phyloP scores from a whole-genome alignment of 352 stramenopile genomes.

The Pythium phragmitis region DNA sequence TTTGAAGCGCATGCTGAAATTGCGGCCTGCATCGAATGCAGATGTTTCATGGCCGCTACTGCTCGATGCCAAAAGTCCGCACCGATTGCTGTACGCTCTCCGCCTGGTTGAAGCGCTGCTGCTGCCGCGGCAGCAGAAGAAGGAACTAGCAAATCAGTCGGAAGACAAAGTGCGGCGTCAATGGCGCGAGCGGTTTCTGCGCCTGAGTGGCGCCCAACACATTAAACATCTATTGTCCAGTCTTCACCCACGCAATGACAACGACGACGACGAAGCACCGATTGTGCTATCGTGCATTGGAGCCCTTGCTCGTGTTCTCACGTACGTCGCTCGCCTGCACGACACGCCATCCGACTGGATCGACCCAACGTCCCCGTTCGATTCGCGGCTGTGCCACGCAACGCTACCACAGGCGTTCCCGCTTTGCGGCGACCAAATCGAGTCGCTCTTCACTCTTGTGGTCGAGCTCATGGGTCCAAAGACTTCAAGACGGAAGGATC shows the following conservation, averaged over 20 bases:
- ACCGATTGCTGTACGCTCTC: conserved; percentile 66
- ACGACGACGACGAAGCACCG: conserved; percentile 16
- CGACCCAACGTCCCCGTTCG: conserved; percentile 11
- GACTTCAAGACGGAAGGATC: not conserved
- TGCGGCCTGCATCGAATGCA: conserved; percentile 30
- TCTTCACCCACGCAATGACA: conserved; percentile 18
- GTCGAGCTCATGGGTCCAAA: not conserved
- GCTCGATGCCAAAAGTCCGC: conserved; percentile 43
- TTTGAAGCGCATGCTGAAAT: conserved; percentile 61
- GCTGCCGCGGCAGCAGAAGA: conserved; percentile 33
- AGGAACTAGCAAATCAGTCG: not conserved
- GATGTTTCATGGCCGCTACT: conserved; percentile 41
- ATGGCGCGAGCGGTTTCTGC: conserved; percentile 78
- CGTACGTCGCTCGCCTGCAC: conserved; percentile 27
- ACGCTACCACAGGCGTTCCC: conserved; percentile 17
- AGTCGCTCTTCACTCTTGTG: not conserved
- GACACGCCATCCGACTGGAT: conserved; percentile 3
- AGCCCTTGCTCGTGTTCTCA: conserved; percentile 31
- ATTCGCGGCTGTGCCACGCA: conserved; percentile 13
- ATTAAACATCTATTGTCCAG: conserved; percentile 28
- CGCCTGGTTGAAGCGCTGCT: conserved; percentile 70
- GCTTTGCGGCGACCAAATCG: not conserved
- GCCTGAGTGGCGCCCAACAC: conserved; percentile 50
- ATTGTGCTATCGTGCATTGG: conserved; percentile 38
- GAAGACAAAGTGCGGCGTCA: conserved; percentile 54